Evolutionary conservation across 192 early-diverging fungal species (phyloP).

Genomic region (Spinellus fusiger): DNA sequence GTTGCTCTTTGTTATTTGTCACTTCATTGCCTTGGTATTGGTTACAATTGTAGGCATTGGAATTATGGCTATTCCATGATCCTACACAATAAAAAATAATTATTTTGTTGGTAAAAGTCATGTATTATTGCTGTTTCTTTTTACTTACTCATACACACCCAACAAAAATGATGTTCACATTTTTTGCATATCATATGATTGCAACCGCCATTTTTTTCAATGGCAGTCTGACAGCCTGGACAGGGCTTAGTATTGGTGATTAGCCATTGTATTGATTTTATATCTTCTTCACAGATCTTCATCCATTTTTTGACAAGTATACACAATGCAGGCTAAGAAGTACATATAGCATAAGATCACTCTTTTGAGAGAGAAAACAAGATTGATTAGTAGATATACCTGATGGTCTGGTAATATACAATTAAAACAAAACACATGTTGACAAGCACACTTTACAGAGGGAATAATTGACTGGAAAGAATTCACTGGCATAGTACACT

Average conservation of each 20-base stretch:
- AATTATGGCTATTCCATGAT: conserved; percentile 94
- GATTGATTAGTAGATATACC: neutral
- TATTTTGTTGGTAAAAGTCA: neutral
- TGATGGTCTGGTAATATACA: conserved; percentile 83
- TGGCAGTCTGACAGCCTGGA: conserved; percentile 85
- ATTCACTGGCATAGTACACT: conserved; percentile 75
- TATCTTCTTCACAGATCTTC: conserved; percentile 95
- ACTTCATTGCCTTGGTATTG: conserved; percentile 90
- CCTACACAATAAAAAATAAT: neutral
- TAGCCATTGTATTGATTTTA: conserved; percentile 97
- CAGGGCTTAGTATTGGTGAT: conserved; percentile 93
- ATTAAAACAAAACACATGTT: conserved; percentile 86
- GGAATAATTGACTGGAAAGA: conserved; percentile 72
- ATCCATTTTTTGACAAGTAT: conserved; percentile 42
- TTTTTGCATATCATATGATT: conserved; percentile 99
- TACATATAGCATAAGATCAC: neutral
- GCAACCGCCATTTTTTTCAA: conserved; percentile 99
- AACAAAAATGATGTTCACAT: conserved; percentile 98
- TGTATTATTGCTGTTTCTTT: neutral
- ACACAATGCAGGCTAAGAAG: conserved; percentile 72
- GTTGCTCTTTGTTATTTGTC: conserved; percentile 75
- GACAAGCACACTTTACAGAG: conserved; percentile 79
- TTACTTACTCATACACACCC: conserved; percentile 86
- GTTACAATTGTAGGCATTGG: conserved; percentile 95
- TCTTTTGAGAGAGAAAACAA: neutral